Evolutionary conservation across 805 yeast species (phyloP).

Genomic region (Cyberlindnera samutprakarnensis): DNA sequence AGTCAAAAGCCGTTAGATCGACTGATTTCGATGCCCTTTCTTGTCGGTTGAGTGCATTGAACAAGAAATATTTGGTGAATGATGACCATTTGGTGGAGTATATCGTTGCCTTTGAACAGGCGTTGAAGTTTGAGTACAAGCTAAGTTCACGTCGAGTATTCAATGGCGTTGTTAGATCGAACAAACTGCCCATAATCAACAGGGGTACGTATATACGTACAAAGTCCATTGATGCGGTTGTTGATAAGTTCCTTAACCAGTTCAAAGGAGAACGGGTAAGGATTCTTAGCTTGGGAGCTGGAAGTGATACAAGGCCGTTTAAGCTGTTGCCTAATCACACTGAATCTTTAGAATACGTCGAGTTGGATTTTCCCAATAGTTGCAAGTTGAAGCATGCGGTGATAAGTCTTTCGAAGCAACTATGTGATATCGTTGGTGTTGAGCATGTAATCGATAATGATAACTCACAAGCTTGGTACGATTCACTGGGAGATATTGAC

Average conservation of each 20-base stretch:
- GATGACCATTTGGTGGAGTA: constrained; percentile 24
- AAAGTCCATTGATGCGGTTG: constrained; percentile 37
- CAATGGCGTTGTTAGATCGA: constrained; percentile 10
- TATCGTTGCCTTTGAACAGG: constrained; percentile 15
- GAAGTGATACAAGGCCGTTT: constrained; percentile 52
- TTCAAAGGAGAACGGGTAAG: constrained; percentile 33
- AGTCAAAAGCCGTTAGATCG: constrained; percentile 12
- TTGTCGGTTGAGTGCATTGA: constrained; percentile 48
- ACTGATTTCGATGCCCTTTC: constrained; percentile 72
- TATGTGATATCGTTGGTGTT: constrained; percentile 10
- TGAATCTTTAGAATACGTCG: constrained; percentile 32
- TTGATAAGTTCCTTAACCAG: constrained; percentile 32
- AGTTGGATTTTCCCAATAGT: constrained; percentile 44
- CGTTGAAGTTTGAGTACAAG: constrained; percentile 17
- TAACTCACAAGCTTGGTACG: constrained; percentile 17
- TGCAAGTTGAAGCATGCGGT: constrained; percentile 33
- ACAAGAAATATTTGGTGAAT: constrained; percentile 39
- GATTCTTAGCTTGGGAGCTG: constrained; percentile 60
- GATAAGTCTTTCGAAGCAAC: constrained; percentile 7
- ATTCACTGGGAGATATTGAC: constrained; percentile 14
- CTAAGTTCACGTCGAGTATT: constrained; percentile 13
- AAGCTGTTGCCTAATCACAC: constrained; percentile 23
- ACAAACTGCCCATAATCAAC: constrained; percentile 52
- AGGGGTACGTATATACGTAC: constrained; percentile 65
- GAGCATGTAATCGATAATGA: constrained; percentile 3